Conservation (phyloP, 2,329 filamentous ascomycete species). For the Nemania sp. region DNA sequence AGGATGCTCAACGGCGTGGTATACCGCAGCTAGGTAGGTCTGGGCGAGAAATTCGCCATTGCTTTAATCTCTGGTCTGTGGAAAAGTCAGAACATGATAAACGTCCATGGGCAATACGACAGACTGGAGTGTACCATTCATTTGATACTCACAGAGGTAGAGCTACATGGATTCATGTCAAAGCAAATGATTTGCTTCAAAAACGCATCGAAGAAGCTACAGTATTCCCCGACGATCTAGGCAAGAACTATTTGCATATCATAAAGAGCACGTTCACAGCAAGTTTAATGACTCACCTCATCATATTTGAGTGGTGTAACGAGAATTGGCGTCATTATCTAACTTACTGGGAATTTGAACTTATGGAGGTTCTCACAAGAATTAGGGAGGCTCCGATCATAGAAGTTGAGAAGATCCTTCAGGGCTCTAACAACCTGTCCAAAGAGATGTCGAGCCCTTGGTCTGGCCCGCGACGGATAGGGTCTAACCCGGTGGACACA, state of each 20-base stretch:
- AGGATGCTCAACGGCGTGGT: not conserved
- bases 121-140: slow-evolving; percentile 30
- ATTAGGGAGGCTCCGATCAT: slow-evolving; percentile 16
- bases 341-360: slow-evolving; percentile 19
- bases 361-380: not conserved
- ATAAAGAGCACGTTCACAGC: slow-evolving; percentile 8
- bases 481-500: not conserved
- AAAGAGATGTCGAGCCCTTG: not conserved
- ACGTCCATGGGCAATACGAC: slow-evolving; percentile 20
- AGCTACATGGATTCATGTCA: slow-evolving; percentile 29
- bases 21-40: slow-evolving; percentile 28
- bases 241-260: not conserved
- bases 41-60: slow-evolving; percentile 19
- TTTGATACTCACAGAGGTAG: slow-evolving; percentile 17
- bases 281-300: slow-evolving; percentile 12
- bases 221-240: not conserved
- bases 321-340: slow-evolving; percentile 26
- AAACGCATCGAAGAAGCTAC: slow-evolving; percentile 14
- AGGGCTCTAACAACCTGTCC: too few relatives aligned
- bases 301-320: slow-evolving; percentile 29
- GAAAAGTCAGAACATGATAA: slow-evolving; percentile 17
- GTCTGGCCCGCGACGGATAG: not conserved
- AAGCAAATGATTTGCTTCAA: slow-evolving; percentile 16
- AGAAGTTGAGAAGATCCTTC: not conserved
- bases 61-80: slow-evolving; percentile 31